Conservation (phyloP, 2,329 filamentous ascomycete species). For the Hirsutella minnesotensis region DNA sequence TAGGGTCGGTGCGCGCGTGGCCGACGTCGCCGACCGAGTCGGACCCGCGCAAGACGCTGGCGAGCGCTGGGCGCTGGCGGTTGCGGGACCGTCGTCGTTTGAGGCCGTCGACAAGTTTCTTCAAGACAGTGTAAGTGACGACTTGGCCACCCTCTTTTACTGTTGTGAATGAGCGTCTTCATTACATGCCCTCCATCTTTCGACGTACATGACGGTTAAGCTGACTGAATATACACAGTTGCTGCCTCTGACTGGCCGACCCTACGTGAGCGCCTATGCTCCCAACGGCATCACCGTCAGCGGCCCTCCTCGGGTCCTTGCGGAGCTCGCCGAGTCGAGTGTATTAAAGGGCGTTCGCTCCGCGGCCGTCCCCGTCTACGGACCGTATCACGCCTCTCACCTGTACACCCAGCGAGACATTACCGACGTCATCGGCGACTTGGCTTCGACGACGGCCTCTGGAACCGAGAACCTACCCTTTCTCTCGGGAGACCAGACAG, state of each 20-base stretch:
- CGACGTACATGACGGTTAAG: too few species aligned
- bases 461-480: background rate
- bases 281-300: slow-evolving; percentile 4
- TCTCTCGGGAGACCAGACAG: background rate
- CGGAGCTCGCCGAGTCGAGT: background rate
- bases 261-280: slow-evolving; percentile 4
- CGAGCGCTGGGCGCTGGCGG: slow-evolving; percentile 1
- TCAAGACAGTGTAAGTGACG: background rate
- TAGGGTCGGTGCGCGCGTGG: slow-evolving; percentile 1
- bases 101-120: slow-evolving; percentile 1
- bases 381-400: slow-evolving; percentile 4
- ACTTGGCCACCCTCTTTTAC: too few species aligned
- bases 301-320: slow-evolving; percentile 2
- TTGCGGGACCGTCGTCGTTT: background rate
- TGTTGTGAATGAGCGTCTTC: too few species aligned
- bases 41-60: background rate
- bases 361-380: slow-evolving; percentile 2
- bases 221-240: background rate
- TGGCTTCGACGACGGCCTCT: background rate
- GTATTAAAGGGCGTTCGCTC: slow-evolving; percentile 2
- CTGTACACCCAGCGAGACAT: slow-evolving; percentile 2
- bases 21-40: slow-evolving; percentile 1
- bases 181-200: too few species aligned
- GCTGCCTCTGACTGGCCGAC: slow-evolving; percentile 2
- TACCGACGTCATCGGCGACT: background rate